Evolutionary conservation across 768 basidiomycete species (phyloP).

Genomic region (Naematelia encephala): DNA sequence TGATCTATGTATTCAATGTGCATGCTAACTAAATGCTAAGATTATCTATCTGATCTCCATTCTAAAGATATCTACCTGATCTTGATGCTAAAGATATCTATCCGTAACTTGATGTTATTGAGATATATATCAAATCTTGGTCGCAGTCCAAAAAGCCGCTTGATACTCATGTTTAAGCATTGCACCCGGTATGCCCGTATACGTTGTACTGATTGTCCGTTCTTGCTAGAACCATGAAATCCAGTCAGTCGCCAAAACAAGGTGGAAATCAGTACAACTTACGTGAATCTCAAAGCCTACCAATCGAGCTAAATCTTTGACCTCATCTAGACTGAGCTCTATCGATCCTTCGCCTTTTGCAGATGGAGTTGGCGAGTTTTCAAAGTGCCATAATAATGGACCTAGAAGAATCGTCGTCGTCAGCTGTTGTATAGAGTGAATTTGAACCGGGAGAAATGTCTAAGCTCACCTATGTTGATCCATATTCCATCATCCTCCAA

Average conservation of each 20-base stretch:
- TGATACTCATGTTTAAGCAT: slow-evolving; percentile 85
- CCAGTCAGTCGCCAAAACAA: neutral
- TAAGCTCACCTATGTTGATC: slow-evolving; percentile 71
- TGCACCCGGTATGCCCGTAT: slow-evolving; percentile 73
- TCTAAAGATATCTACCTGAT: no score
- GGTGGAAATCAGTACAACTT: slow-evolving; percentile 38
- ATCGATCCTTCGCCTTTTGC: slow-evolving; percentile 67
- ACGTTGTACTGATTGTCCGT: slow-evolving; percentile 72
- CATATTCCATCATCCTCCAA: slow-evolving; percentile 82
- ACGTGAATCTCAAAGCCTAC: slow-evolving; percentile 83
- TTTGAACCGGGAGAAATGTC: no score
- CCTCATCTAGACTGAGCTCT: slow-evolving; percentile 84
- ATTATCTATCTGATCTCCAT: no score
- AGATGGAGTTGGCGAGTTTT: slow-evolving; percentile 64
- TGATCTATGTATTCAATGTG: no score
- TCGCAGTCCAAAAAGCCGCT: slow-evolving; percentile 30
- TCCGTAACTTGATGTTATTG: slow-evolving; percentile 5
- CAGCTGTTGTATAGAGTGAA: no score
- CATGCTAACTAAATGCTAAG: no score
- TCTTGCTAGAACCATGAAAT: slow-evolving; percentile 61
- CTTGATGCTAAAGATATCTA: no score
- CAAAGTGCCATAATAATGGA: slow-evolving; percentile 95
- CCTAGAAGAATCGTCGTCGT: no score
- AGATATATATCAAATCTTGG: slow-evolving; percentile 10
- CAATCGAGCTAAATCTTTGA: slow-evolving; percentile 66